phyloP scores from a whole-genome alignment of 2,329 filamentous ascomycete genomes.

The Juglanconis sp. region DNA sequence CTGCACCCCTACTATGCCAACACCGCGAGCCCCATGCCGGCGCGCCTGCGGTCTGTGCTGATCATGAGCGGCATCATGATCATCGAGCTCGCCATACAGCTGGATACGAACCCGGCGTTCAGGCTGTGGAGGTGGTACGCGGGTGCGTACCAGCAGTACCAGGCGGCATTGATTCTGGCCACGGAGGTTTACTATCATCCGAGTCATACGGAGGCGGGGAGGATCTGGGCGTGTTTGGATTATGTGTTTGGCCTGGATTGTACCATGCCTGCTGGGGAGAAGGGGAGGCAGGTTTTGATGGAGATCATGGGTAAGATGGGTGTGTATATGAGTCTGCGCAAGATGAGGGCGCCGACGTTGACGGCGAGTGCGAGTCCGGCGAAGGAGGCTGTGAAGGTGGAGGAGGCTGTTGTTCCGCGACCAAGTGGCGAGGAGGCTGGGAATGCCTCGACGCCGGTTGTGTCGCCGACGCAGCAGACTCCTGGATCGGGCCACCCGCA shows the following conservation, averaged over 20 bases:
- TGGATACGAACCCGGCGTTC: conserved; percentile 45
- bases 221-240: conserved; percentile 70
- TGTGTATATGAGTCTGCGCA: conserved; percentile 57
- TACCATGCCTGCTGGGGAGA: conserved; percentile 49
- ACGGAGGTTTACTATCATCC: conserved; percentile 63
- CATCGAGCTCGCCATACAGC: conserved; percentile 44
- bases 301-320: conserved; percentile 61
- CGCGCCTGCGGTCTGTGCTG: conserved; percentile 61
- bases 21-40: conserved; percentile 48
- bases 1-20: conserved; percentile 64
- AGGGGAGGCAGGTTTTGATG: conserved; percentile 57
- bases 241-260: conserved; percentile 65
- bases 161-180: conserved; percentile 65
- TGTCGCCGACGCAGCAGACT: conserved; percentile 3
- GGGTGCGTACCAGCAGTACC: conserved; percentile 71
- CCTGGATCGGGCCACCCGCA: not conserved
- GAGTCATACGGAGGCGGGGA: conserved; percentile 53
- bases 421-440: not conserved
- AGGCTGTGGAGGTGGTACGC: conserved; percentile 66
- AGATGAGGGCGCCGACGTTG: conserved; percentile 49
- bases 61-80: conserved; percentile 57
- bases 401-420: conserved; percentile 8
- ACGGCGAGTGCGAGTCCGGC: conserved; percentile 37
- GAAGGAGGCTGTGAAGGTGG: conserved; percentile 32
- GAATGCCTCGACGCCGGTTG: not conserved